Evolutionary conservation across 805 yeast genomes (phyloP), one percentile per base, ranked within the genome.

Genomic region (Candida jianshihensis): DNA sequence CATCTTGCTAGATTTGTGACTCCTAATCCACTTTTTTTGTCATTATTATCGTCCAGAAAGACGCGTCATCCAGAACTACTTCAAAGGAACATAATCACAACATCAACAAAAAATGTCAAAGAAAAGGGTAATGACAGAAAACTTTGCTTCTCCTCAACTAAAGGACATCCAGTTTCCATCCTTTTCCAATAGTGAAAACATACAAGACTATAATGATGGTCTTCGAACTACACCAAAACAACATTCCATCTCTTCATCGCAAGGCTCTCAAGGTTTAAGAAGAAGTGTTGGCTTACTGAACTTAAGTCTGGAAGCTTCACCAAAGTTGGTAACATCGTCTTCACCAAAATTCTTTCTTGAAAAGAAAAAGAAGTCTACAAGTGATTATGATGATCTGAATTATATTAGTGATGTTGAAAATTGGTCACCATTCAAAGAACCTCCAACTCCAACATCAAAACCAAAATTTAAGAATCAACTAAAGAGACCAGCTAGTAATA

Each of bases 261-360:
- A 53, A 32, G 52, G 54, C 3, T 50, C 56, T 0, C 54, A 50
- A 27, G 61, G 62, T 14, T 40, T 73, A 26, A 66, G 76, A 42
- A 62, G 80, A 56, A 71, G 78, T 60, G 71, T 66, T 2, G 78
- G 77, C 2, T 55, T 72, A 9, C 48, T 74, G 42, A 73, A 74
- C 37, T 46, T 74, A 34, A 70, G 76, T 11, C 50, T 71, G 17
- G 72, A 66, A 31, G 61, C 56, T 33, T 53, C 67, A 2, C 61
- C 57, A 26, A 41, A 40, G 5, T 30, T 37, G 8, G 36, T 32
- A 12, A 30, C 37, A 2, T 25, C 44, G 4, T 44, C 51, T 1
- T 51, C 57, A 2, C 46, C 58, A 29, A 51, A 49, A 35, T 31
- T 46, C 6, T 34, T 48, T 2, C 31, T 42, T 20, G 26, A 48